These are phyloP conservation scores for Pulveroboletus sp. DNA, from an alignment of 768 basidiomycete genomes.

Conservation along the genomic window DNA sequence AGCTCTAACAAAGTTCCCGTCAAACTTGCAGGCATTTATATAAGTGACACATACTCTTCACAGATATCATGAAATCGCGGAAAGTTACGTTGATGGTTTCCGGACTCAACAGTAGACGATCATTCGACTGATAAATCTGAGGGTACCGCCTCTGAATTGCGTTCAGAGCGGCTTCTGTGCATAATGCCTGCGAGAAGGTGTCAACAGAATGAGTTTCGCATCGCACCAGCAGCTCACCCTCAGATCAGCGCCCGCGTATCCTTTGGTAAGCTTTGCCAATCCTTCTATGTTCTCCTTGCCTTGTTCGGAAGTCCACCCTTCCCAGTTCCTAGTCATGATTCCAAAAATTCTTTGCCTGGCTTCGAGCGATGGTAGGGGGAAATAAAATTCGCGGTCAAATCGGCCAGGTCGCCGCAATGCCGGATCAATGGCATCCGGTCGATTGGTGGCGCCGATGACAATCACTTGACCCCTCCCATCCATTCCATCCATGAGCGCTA, in stretches of 20 bases:
- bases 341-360: slow-evolving; percentile 84
- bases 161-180: slow-evolving; percentile 95
- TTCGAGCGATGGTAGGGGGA: slow-evolving; percentile 79
- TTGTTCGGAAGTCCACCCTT: slow-evolving; percentile 63
- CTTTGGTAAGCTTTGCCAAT: slow-evolving; percentile 87
- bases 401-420: slow-evolving; percentile 90
- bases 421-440: slow-evolving; percentile 97
- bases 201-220: slow-evolving; percentile 1
- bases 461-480: slow-evolving; percentile 96
- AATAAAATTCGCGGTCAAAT: slow-evolving; percentile 98
- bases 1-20: slow-evolving; percentile 54
- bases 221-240: slow-evolving; percentile 52
- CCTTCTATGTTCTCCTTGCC: slow-evolving; percentile 52
- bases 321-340: slow-evolving; percentile 91
- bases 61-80: slow-evolving; percentile 94
- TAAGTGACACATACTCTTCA: slow-evolving; percentile 68
- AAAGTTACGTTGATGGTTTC: slow-evolving; percentile 80
- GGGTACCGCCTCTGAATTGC: slow-evolving; percentile 95
- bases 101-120: slow-evolving; percentile 79
- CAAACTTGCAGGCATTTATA: neutral
- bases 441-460: slow-evolving; percentile 96
- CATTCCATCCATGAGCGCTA: slow-evolving; percentile 99
- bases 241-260: slow-evolving; percentile 96
- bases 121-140: slow-evolving; percentile 91
- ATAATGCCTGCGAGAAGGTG: slow-evolving; percentile 62